Evolutionary conservation across 306 rosid species (phyloP), one percentile per base, ranked within the genome.

Genomic region (Prunus salicina): DNA sequence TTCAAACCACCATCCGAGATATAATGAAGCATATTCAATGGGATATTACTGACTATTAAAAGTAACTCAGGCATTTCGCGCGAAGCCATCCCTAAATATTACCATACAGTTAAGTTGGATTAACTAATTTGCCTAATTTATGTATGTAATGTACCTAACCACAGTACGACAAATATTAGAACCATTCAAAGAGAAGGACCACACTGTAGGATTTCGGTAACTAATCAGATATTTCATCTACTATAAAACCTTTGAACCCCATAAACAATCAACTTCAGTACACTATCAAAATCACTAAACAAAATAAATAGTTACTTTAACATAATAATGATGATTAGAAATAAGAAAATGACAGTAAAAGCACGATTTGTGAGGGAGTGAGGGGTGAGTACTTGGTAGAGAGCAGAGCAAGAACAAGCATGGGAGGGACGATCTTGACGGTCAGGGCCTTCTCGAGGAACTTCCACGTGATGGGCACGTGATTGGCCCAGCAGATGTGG

Each of bases 381-480:
- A 49, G 16, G 6, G 8, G 38, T 12, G 34, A 82, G 64, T 56
- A 90, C 98, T 86, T 88, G 72, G 86, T 55, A 53, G 97, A 92
- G 75, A 92, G 97, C 71, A 95, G 96, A 34, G 97, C 87, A 64
- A 95, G 71, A 64, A 92, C 91, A 19, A 95, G 95, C 79, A 91
- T 79, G 32, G 93, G 88, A 80, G 96, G 96, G 43, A 84, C 80
- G 61, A 95, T 69, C 57, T 80, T 80, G 64, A 86, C 75, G 13
- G 95, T 69, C 52, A 83, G 27, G 16, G 97, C 95, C 62, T 81
- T 82, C 81, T 92, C 89, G 3, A 95, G 95, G 58, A 89, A 82
- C 88, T 95, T 95, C 98, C 98, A 95, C 34, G 86, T 76, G 82
- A 86, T 69, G 6, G 98, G 90, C 45, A 82, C 88, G 79, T 92